Conservation (phyloP, 2,329 filamentous ascomycete species). For the Intubia oerlemansii region DNA sequence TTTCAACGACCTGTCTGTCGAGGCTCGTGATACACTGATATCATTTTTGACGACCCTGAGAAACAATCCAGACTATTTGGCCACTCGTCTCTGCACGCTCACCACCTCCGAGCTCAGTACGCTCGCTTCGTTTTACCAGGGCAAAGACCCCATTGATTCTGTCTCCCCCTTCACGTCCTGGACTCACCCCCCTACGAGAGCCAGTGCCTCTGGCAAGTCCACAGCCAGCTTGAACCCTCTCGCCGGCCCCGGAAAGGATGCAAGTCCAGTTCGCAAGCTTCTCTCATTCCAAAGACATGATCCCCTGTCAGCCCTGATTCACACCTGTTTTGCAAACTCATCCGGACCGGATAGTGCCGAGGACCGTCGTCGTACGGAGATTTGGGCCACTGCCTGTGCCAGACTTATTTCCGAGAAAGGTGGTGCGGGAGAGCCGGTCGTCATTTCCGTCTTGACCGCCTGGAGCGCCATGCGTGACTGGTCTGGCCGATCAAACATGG, state of each 20-base stretch:
- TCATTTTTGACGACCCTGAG: conserved; percentile 65
- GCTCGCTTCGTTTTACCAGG: conserved; percentile 58
- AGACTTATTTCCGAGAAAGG: conserved; percentile 61
- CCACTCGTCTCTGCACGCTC: conserved; percentile 58
- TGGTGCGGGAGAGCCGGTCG: conserved; percentile 55
- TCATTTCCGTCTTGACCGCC: conserved; percentile 67
- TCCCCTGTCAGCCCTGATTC: conserved; percentile 63
- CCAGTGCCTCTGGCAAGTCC: background rate
- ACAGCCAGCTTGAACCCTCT: too few relatives aligned
- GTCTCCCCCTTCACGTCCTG: conserved; percentile 48
- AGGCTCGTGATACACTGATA: conserved; percentile 54
- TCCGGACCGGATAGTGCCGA: conserved; percentile 64
- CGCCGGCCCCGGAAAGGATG: too few relatives aligned
- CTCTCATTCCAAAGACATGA: conserved; percentile 80
- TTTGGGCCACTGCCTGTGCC: conserved; percentile 78
- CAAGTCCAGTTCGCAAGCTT: conserved; percentile 51
- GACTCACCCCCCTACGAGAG: conserved; percentile 13
- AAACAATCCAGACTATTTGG: conserved; percentile 73
- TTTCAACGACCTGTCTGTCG: conserved; percentile 52
- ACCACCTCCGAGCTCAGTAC: conserved; percentile 55
- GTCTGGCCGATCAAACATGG: conserved; percentile 75
- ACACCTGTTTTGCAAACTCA: conserved; percentile 77
- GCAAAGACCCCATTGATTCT: conserved; percentile 63
- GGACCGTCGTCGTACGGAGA: conserved; percentile 55
- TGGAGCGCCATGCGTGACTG: conserved; percentile 78